Base-by-base conservation (phyloP, 164 flowering plant species). In the Stephania japonica region DNA sequence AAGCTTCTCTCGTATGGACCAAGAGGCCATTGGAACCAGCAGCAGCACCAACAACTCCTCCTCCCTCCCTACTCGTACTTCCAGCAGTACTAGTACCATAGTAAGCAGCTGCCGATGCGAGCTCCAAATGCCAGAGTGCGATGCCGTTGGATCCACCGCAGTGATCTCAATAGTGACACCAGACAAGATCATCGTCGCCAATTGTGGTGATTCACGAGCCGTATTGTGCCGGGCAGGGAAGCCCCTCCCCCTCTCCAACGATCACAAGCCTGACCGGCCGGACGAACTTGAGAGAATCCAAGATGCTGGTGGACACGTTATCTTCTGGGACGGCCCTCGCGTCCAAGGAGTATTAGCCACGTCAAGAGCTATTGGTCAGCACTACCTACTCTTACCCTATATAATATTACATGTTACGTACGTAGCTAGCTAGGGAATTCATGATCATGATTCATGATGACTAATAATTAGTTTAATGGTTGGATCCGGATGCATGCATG, bases 131-230 rank as follows among this genome's bases (percentile, higher is more conserved):
- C 87, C 93, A 10, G 87, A 90, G 69, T 85, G 92, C 74, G 96
- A 90, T 18, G 88, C 92, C n/a, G 97, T 89, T 5, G 98, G 98
- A 70, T 91, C 98, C 1, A 90, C 97, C 1, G 97, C 94, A 9
- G 98, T 91, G 10, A 90, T 90, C 11, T 85, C 96, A 0, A 70
- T 93, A 4, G 84, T 93, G 0, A 81, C 91, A 0, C 87, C 88
- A 0, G 87, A 87, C 2, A 87, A 87, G 72, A 86, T 93, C 71
- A 63, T 93, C 32, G 91, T 91, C 23, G 88, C 97, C 4, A 93
- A 93, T 75, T 93, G 98, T 73, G 98, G 97, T 19, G 98, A 93
- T 53, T 93, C 98, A 0, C 84, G 98, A 0, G 94, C 93, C 19
- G 91, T 93, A 0, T 87, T 93, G 13, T 85, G 90, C 75, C 87